Percentiles rank a stretch among this genome's conserved stretches.
Conservation (phyloP, 192 early-diverging fungal genomes). For the Mortierella alpina region DNA sequence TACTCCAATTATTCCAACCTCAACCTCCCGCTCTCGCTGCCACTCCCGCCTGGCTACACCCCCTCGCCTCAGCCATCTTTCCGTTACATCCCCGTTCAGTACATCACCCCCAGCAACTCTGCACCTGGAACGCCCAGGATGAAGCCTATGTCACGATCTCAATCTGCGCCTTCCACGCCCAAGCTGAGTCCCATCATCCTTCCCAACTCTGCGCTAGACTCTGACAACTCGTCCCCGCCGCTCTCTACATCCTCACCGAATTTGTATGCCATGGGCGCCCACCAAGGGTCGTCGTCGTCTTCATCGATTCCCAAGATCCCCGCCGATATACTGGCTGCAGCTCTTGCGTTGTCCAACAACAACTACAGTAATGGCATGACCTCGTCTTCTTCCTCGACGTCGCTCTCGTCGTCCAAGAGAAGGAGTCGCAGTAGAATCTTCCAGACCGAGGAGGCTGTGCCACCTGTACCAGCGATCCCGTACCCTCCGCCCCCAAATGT, state of each 20-base stretch:
- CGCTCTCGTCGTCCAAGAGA: neutral
- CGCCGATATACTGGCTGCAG: neutral
- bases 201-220: neutral
- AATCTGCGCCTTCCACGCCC: too few species aligned
- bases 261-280: neutral
- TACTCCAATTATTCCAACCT: neutral
- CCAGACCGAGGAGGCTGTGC: neutral
- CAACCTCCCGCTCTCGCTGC: neutral
- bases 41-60: neutral
- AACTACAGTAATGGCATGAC: neutral
- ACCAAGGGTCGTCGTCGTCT: neutral
- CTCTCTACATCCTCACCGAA: neutral
- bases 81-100: conserved; percentile 17
- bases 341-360: neutral
- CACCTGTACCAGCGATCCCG: conserved; percentile 5
- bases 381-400: neutral
- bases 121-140: conserved; percentile 4
- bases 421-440: neutral
- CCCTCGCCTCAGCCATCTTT: conserved; percentile 9
- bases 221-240: neutral
- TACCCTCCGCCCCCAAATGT: too few species aligned
- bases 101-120: conserved; percentile 7
- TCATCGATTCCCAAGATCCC: neutral
- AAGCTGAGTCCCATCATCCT: neutral
- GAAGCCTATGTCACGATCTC: neutral